Evolutionary conservation across 306 rosid genomes (phyloP).

Genomic region (Benincasa hispida): DNA sequence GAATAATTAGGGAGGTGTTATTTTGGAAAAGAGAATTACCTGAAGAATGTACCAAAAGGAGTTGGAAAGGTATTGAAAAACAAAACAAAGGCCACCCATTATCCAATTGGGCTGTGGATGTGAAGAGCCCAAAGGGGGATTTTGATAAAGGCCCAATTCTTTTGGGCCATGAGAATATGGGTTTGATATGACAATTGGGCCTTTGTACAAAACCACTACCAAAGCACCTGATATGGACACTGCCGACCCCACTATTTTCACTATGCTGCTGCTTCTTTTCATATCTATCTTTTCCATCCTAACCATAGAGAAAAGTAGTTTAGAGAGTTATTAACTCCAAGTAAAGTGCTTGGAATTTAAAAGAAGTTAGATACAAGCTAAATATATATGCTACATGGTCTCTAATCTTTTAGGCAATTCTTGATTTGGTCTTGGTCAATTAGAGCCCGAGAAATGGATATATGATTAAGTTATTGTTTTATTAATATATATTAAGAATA

Average conservation of each 20-base stretch:
- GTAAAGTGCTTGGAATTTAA: conserved; percentile 3
- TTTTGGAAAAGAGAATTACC: neutral
- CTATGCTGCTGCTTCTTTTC: conserved; percentile 45
- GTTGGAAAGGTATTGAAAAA: neutral
- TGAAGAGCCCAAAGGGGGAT: neutral
- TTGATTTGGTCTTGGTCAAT: too few relatives aligned
- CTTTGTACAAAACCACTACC: conserved; percentile 67
- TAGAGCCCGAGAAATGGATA: too few relatives aligned
- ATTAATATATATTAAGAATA: too few relatives aligned
- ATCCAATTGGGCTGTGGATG: conserved; percentile 7
- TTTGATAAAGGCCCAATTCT: neutral
- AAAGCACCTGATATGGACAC: conserved; percentile 72
- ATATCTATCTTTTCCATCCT: conserved; percentile 63
- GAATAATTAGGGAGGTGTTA: too few relatives aligned
- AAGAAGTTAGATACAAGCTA: too few relatives aligned
- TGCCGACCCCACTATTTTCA: conserved; percentile 52
- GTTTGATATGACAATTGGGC: conserved; percentile 16
- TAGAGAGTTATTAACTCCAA: neutral
- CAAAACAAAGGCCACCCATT: conserved; percentile 17
- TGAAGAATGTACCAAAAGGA: conserved; percentile 20
- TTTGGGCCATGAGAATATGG: conserved; percentile 5
- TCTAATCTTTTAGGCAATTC: too few relatives aligned
- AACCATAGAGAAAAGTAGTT: neutral
- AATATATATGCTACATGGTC: too few relatives aligned
- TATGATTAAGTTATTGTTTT: too few relatives aligned